Evolutionary conservation across 352 stramenopile genomes (phyloP).

Genomic region (Thalassiosira mediterranea): DNA sequence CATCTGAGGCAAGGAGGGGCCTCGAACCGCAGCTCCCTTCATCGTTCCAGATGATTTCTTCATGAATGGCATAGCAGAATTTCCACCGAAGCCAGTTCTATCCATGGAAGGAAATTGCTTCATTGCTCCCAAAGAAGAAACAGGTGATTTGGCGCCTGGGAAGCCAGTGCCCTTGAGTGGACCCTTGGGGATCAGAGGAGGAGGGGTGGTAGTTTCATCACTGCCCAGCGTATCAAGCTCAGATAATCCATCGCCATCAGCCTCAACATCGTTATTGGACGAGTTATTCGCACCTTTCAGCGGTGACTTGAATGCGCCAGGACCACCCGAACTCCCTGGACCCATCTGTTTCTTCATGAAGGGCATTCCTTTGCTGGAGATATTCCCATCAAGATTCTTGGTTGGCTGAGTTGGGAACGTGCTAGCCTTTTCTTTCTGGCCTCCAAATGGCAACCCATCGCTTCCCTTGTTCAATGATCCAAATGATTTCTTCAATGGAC

Average conservation of each 20-base stretch:
- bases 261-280: background rate
- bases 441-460: background rate
- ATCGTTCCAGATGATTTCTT: background rate
- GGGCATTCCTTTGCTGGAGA: too few relatives aligned
- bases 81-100: too few relatives aligned
- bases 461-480: background rate
- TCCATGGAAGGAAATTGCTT: too few relatives aligned
- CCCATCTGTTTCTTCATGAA: background rate
- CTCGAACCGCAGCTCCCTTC: too few relatives aligned
- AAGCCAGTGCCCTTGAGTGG: too few relatives aligned
- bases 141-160: too few relatives aligned
- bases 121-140: too few relatives aligned
- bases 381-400: background rate
- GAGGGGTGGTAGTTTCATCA: too few relatives aligned
- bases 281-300: background rate
- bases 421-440: background rate
- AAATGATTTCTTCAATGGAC: background rate
- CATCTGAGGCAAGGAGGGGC: too few relatives aligned
- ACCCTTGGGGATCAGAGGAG: too few relatives aligned
- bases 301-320: background rate
- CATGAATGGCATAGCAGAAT: too few relatives aligned
- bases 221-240: too few relatives aligned
- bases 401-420: background rate
- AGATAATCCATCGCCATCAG: background rate
- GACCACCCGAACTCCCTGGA: background rate